Percentiles rank a stretch among this genome's conserved stretches.
Evolutionary conservation across 164 flowering plant genomes (phyloP).

Genomic region (Vitis amurensis): DNA sequence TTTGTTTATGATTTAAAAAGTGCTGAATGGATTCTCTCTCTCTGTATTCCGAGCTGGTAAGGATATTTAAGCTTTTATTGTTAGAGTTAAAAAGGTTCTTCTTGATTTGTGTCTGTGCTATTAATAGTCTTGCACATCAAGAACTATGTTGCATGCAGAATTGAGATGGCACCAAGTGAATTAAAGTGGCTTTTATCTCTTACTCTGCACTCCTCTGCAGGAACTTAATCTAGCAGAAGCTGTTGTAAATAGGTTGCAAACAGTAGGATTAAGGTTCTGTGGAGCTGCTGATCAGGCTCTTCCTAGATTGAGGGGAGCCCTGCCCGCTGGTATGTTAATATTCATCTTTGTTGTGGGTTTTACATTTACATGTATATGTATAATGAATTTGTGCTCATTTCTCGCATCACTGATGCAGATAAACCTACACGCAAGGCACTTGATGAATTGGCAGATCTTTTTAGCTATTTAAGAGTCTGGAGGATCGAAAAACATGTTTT

Average conservation of each 20-base stretch:
- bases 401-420: constrained; percentile 47
- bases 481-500: constrained; percentile 62
- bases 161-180: background rate
- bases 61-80: no score
- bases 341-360: background rate
- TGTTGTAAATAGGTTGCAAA: constrained; percentile 84
- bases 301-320: constrained; percentile 90
- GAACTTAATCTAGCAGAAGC: constrained; percentile 79
- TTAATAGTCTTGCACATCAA: background rate
- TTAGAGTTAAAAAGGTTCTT: no score
- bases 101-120: background rate
- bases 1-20: no score
- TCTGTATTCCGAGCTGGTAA: no score
- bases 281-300: constrained; percentile 82
- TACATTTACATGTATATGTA: background rate
- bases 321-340: constrained; percentile 62
- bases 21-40: no score
- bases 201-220: constrained; percentile 35
- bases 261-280: constrained; percentile 85
- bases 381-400: background rate
- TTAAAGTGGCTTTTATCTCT: background rate
- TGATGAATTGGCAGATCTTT: constrained; percentile 76
- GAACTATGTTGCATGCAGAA: background rate
- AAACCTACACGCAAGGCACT: constrained; percentile 76
- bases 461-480: constrained; percentile 77